Conservation (phyloP, 2,329 filamentous ascomycete species). For the Fonsecaea multimorphosa region DNA sequence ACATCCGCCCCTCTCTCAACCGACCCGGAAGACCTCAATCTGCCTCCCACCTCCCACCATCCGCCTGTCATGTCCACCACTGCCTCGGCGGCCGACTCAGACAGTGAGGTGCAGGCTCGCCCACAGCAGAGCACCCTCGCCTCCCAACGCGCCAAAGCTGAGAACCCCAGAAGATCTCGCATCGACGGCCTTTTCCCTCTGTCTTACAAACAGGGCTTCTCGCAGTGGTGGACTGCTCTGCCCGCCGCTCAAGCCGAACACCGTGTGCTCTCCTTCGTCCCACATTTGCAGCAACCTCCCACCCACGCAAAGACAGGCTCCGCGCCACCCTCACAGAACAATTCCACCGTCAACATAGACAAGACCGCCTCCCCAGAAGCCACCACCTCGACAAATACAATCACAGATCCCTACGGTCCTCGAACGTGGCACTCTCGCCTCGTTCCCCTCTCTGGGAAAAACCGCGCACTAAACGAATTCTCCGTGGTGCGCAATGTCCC, state of each 20-base stretch:
- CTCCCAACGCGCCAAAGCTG: constrained; percentile 52
- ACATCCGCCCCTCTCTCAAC: constrained; percentile 10
- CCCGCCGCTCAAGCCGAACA: constrained; percentile 85
- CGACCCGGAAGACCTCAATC: constrained; percentile 21
- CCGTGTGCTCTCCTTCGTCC: constrained; percentile 83
- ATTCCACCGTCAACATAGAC: constrained; percentile 47
- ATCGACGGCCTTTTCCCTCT: constrained; percentile 72
- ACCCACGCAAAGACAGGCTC: constrained; percentile 70
- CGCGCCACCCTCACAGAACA: constrained; percentile 53
- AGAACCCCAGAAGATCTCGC: constrained; percentile 39
- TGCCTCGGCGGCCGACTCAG: constrained; percentile 38
- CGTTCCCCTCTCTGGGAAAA: constrained; percentile 81
- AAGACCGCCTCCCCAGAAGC: constrained; percentile 47
- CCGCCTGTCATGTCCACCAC: constrained; percentile 39
- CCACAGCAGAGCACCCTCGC: constrained; percentile 57
- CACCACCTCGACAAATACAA: constrained; percentile 53
- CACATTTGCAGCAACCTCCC: constrained; percentile 75
- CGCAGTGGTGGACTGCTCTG: constrained; percentile 92
- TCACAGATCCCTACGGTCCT: constrained; percentile 79
- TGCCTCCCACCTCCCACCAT: constrained; percentile 33
- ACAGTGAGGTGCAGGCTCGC: constrained; percentile 43
- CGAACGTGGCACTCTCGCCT: constrained; percentile 85
- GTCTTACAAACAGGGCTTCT: constrained; percentile 87
- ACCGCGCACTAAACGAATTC: constrained; percentile 90
- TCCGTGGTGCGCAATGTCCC: constrained; percentile 71